These are phyloP conservation scores for Entamoeba nuttalli DNA, from an alignment of 208 protist genomes.

Conservation along the genomic window DNA sequence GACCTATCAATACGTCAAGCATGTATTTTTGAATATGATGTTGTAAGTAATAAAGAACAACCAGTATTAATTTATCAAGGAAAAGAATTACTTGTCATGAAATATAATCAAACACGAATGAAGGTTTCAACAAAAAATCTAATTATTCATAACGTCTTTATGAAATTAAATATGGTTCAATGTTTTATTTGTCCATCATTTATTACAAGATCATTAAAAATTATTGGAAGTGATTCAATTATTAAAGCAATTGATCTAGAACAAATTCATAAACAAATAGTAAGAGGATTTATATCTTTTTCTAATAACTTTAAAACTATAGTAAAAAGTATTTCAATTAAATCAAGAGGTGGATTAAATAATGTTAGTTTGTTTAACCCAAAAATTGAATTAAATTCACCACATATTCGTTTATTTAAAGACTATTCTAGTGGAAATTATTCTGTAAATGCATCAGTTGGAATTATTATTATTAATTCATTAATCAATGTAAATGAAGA, in stretches of 20 bases:
- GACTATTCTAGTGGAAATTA: not conserved
- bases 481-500: not conserved
- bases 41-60: not conserved
- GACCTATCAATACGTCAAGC: not conserved
- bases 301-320: not conserved
- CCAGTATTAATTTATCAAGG: not conserved
- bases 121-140: not conserved
- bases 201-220: not conserved
- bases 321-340: not conserved
- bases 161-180: not conserved
- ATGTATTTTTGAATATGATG: not conserved
- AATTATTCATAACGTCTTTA: not conserved
- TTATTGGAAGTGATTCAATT: not conserved
- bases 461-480: not conserved
- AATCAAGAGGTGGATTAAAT: not conserved
- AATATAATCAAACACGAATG: not conserved
- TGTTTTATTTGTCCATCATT: not conserved
- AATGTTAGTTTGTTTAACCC: not conserved
- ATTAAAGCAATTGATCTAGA: not conserved
- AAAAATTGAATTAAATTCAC: not conserved
- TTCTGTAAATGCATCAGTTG: not conserved
- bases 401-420: not conserved
- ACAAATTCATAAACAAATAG: not conserved
- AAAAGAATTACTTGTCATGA: not conserved
- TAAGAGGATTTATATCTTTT: not conserved